These are phyloP conservation scores for Backusella macrospora DNA, from an alignment of 192 early-diverging fungal species.

Conservation along the genomic window DNA sequence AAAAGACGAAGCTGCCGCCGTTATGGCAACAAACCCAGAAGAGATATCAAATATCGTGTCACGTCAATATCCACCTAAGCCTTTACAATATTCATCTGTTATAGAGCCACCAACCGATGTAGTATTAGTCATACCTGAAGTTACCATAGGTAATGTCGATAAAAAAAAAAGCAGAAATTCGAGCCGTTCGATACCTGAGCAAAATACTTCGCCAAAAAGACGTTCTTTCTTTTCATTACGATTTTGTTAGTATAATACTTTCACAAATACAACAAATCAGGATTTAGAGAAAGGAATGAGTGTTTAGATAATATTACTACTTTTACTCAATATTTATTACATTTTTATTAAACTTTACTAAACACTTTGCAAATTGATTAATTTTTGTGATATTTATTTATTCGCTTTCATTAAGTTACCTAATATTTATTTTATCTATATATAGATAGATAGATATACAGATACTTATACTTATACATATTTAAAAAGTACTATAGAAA, in stretches of 20 bases:
- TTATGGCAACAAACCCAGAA: slow-evolving; percentile 3
- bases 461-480: neutral
- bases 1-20: slow-evolving; percentile 9
- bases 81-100: slow-evolving; percentile 16
- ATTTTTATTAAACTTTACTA: slow-evolving; percentile 11
- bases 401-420: neutral
- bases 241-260: slow-evolving; percentile 2
- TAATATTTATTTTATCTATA: neutral
- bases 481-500: neutral
- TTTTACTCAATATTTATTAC: slow-evolving; percentile 1
- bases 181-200: no score
- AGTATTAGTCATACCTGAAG: neutral
- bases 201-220: neutral
- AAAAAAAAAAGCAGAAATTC: neutral
- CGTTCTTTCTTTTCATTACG: slow-evolving; percentile 20
- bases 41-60: slow-evolving; percentile 12
- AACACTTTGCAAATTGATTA: neutral
- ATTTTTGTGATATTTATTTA: neutral
- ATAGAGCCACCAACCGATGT: slow-evolving; percentile 6
- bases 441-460: neutral
- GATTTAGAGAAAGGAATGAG: neutral
- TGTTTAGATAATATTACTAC: slow-evolving; percentile 5
- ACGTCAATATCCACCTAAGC: slow-evolving; percentile 19
- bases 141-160: neutral
- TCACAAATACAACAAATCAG: neutral